Conservation (phyloP, 345 rosid genomes). For the Camelina hispida region DNA sequence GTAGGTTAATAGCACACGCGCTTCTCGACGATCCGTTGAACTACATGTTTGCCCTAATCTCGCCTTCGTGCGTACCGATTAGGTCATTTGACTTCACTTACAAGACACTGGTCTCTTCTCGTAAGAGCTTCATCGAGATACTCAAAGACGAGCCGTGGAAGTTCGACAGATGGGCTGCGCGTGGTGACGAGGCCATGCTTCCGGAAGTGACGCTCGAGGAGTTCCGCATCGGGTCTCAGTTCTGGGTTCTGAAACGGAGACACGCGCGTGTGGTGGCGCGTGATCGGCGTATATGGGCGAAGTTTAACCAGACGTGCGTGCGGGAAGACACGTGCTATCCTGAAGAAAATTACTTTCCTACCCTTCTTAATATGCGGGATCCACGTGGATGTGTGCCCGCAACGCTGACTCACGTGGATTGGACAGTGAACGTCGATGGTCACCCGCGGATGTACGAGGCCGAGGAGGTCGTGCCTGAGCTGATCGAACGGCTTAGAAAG, state of each 20-base stretch:
- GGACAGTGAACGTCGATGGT: slow-evolving; percentile 57
- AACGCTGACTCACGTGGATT: slow-evolving; percentile 84
- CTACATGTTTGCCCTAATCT: slow-evolving; percentile 70
- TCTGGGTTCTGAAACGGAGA: slow-evolving; percentile 71
- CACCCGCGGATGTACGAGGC: slow-evolving; percentile 68
- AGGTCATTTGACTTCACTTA: slow-evolving; percentile 66
- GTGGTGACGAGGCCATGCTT: slow-evolving; percentile 69
- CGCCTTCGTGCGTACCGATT: slow-evolving; percentile 75
- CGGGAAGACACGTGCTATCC: slow-evolving; percentile 67
- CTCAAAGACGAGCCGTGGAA: slow-evolving; percentile 58
- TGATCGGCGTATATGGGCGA: slow-evolving; percentile 63
- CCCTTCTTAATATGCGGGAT: slow-evolving; percentile 66
- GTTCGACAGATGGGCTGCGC: slow-evolving; percentile 78
- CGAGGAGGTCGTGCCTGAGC: slow-evolving; percentile 57
- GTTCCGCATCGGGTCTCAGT: slow-evolving; percentile 86
- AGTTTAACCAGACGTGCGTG: slow-evolving; percentile 65
- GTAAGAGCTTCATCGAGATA: slow-evolving; percentile 74
- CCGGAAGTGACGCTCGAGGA: slow-evolving; percentile 74
- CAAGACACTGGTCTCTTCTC: slow-evolving; percentile 47
- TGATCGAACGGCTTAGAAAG: slow-evolving; percentile 52
- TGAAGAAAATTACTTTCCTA: slow-evolving; percentile 76
- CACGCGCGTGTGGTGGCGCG: slow-evolving; percentile 71
- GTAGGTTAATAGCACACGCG: slow-evolving; percentile 70
- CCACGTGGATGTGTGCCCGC: slow-evolving; percentile 63
- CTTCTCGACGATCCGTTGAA: slow-evolving; percentile 63